phyloP scores from a whole-genome alignment of 2,329 filamentous ascomycete genomes.

The Neofusicoccum laricinum region DNA sequence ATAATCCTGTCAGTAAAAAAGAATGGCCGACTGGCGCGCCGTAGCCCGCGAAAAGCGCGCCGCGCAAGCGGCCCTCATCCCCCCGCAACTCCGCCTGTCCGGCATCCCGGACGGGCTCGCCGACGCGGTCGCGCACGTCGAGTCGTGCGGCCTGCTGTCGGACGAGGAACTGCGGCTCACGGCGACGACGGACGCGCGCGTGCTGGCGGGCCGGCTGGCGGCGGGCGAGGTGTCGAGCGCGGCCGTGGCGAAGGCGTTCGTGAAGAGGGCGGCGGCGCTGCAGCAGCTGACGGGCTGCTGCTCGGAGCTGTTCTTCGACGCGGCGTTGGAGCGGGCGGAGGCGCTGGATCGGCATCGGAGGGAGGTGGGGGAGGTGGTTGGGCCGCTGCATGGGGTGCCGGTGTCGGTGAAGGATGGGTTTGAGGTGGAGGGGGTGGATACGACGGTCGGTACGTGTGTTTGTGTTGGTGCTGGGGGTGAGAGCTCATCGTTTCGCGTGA shows the following conservation, averaged over 20 bases:
- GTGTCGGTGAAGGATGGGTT: conserved; percentile 51
- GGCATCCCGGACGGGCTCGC: neutral
- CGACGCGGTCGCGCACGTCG: neutral
- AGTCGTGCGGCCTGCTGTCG: conserved; percentile 29
- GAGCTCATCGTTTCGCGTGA: conserved; percentile 43
- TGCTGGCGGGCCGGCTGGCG: conserved; percentile 27
- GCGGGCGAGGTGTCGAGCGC: conserved; percentile 25
- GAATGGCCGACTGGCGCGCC: neutral
- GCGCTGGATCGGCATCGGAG: conserved; percentile 40
- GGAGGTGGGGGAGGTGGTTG: conserved; percentile 36
- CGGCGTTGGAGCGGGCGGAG: conserved; percentile 42
- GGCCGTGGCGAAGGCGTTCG: conserved; percentile 53
- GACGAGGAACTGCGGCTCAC: conserved; percentile 34
- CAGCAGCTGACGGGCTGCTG: conserved; percentile 53
- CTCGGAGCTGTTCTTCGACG: conserved; percentile 47
- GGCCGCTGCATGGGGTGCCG: conserved; percentile 47
- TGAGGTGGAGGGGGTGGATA: conserved; percentile 47
- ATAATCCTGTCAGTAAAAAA: too few relatives aligned
- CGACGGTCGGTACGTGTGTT: conserved; percentile 56
- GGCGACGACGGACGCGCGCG: conserved; percentile 33
- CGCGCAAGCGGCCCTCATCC: neutral
- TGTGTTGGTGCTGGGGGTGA: conserved; percentile 30
- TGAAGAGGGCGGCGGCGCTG: conserved; percentile 52
- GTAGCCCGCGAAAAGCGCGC: neutral
- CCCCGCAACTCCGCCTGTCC: neutral